Percentiles rank a stretch among this genome's conserved stretches.
Evolutionary conservation across 257 asterid genomes (phyloP).

Genomic region (Cordia subcordata): DNA sequence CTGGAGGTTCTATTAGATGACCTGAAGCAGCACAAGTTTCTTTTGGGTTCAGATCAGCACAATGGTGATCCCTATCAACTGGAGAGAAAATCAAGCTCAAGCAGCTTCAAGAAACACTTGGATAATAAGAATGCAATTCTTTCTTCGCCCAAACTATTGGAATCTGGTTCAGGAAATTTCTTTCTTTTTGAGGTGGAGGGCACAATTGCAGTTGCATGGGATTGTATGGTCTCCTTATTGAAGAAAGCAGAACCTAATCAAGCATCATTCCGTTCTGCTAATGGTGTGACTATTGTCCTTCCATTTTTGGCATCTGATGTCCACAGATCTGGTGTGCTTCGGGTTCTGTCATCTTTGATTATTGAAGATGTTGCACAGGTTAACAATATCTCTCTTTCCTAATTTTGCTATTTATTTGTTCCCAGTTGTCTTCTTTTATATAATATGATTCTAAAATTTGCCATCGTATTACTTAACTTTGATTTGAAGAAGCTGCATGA

Average conservation of each 20-base stretch:
- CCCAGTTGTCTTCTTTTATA: too few relatives aligned
- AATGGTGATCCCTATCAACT: constrained; percentile 37
- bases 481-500: neutral
- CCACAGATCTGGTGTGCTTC: constrained; percentile 86
- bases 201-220: constrained; percentile 84
- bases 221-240: constrained; percentile 79
- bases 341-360: constrained; percentile 87
- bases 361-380: constrained; percentile 91
- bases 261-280: constrained; percentile 72
- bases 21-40: constrained; percentile 83
- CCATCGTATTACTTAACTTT: too few relatives aligned
- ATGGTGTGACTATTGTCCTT: constrained; percentile 69
- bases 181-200: constrained; percentile 78
- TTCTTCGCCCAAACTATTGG: constrained; percentile 86
- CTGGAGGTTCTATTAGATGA: constrained; percentile 95
- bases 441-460: too few relatives aligned
- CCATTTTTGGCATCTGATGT: constrained; percentile 86
- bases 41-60: constrained; percentile 64
- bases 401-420: constrained; percentile 1
- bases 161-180: constrained; percentile 72
- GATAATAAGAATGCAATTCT: constrained; percentile 80
- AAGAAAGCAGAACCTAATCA: constrained; percentile 93
- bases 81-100: constrained; percentile 66
- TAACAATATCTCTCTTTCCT: constrained; percentile 2
- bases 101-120: constrained; percentile 77